These are phyloP conservation scores for Viola odorata DNA, from an alignment of 345 rosid genomes.

Conservation along the genomic window DNA sequence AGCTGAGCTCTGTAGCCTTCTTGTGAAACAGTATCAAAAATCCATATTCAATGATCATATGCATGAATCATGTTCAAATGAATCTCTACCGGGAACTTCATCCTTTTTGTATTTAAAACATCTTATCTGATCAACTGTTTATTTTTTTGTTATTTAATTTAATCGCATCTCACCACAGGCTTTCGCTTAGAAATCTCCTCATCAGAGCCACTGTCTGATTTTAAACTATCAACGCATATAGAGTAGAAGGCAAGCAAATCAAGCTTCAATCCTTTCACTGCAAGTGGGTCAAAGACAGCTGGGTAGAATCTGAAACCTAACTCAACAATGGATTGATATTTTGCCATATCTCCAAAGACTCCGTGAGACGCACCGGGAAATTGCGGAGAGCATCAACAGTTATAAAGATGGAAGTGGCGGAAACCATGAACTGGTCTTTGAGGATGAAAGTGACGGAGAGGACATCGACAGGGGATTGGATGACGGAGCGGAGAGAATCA, in stretches of 20 bases:
- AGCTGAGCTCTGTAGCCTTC: no score
- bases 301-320: slow-evolving; percentile 69
- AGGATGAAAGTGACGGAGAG: slow-evolving; percentile 40
- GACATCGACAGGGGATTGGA: slow-evolving; percentile 68
- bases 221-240: slow-evolving; percentile 36
- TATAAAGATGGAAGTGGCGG: slow-evolving; percentile 64
- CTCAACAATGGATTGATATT: slow-evolving; percentile 45
- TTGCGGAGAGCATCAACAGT: slow-evolving; percentile 36
- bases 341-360: slow-evolving; percentile 38
- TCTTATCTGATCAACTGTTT: no score
- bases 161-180: slow-evolving; percentile 36
- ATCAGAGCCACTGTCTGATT: slow-evolving; percentile 15
- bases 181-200: slow-evolving; percentile 29
- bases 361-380: slow-evolving; percentile 55
- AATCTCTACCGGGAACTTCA: no score
- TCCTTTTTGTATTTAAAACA: no score
- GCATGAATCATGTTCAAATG: no score
- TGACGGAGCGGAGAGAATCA: slow-evolving; percentile 53
- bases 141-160: no score
- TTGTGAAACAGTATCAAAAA: no score
- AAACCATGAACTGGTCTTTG: slow-evolving; percentile 81
- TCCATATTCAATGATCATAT: no score
- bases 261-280: slow-evolving; percentile 77
- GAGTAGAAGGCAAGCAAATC: slow-evolving; percentile 76
- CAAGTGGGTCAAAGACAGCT: slow-evolving; percentile 84